Evolutionary conservation across 768 basidiomycete species (phyloP), one percentile per base, ranked within the genome.

Genomic region (Leccinum longicurvipes): DNA sequence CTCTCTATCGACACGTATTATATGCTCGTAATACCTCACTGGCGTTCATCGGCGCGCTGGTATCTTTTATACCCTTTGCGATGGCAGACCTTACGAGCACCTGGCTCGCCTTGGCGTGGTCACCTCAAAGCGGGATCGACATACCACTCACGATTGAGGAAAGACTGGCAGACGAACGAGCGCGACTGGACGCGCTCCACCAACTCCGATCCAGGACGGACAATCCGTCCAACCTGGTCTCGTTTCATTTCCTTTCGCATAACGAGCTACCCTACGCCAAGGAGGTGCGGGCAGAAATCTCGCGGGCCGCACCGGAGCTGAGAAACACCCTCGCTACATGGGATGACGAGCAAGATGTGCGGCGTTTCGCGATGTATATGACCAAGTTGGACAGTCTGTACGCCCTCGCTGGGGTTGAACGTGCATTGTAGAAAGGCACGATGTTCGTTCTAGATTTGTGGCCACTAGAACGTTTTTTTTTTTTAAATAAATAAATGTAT

Each of bases 11-110:
- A 15, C 73, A 79, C 49, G 73, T 77, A 17, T 55, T 82, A 10
- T 80, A 82, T 55, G 77, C 79, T 1, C 63, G 67, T 50, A 81
- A 78, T 52, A 73, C 80, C 1, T 67, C 76, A 0, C 67, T 82
- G 3, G 79, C 77, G 9, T 81, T 82, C 65, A 68, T 77, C 32
- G 78, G 77, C 36, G 68, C 76, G 1, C 56, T 74, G 10, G 65
- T 78, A 50, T 72, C 74, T 15, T 77, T 74, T 59, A 80, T 75
- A 9, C 81, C 81, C 3, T 82, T 82, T 61, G 71, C 71, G 4
- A 68, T 81, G 57, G 75, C 77, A 1, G 80, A 82, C 55, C 67
- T 82, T 46, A 70, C 70, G n/a, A 79, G 77, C 63, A 78, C 76
- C 3, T 81, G 77, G 77, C 72, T 82, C 39, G 63, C 78, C 1